Base-by-base conservation (phyloP, 306 rosid species). In the Rubus parviflorus region DNA sequence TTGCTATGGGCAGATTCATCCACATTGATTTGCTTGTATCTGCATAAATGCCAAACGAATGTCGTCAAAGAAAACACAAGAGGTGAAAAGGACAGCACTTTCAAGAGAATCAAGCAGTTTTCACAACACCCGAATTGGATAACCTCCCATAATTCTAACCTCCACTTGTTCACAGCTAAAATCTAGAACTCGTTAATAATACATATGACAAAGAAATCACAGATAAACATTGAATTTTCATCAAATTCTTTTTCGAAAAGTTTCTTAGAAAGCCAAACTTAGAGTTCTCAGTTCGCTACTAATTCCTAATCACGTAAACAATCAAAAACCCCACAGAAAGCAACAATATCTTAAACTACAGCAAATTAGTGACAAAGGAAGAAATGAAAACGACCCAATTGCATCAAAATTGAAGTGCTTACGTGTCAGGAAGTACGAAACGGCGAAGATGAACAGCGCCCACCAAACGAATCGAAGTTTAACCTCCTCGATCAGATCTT, bases 21-120 rank as follows among this genome's bases (percentile, higher is more conserved):
- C 96, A 92, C 96, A 91, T 91, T 30, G 99, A 92, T 80, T 89
- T 91, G 85, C 98, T 96, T 35, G 99, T 91, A 87, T 92, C 99
- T 96, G 89, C 65, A 78, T 57, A 56, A 43, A 25, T 5, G 60
- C 67, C 12, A 71, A 20, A 60, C 3, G 12, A 68, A 30, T 30
- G 35, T 30, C 35, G 16, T 65, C 61, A 75, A 51, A 4, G 10
- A 64, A n/a, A 52, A 14, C 8, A 57, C n/a, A 49, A 15, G 22
- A 23, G 3, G 25, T 15, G 8, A 10, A 67, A 40, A 57, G 42
- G 0, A 22, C 62, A 61, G 51, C 20, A 15, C 10, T 45, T 22
- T 20, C 53, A 43, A 66, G 52, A 10, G 13, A 66, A 13, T 42
- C 62, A 71, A 17, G 61, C 64, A 30, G 35, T 30, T 30, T 30